Base-by-base conservation (phyloP, 345 rosid species). In the Cardiospermum halicacabum region DNA sequence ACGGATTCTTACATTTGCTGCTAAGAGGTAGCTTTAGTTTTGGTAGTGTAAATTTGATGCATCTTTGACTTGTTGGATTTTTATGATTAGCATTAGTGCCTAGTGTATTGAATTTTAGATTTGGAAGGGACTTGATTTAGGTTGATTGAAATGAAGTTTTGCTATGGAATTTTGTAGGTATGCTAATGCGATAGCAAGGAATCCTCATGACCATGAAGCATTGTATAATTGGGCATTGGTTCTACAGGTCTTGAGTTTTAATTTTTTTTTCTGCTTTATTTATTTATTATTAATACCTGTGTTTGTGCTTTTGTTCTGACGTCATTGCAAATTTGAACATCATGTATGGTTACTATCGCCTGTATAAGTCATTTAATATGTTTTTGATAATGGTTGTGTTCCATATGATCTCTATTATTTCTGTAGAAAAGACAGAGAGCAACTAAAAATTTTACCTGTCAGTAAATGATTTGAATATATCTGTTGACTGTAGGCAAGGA, bases 161-260 rank as follows among this genome's bases (percentile, higher is more conserved):
- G 3, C 37, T 4, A 4, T 6, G 37, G 37, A 70, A 69, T 55
- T 67, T 63, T 81, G 67, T 75, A 91, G 99, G 89, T 91, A 94
- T 74, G 97, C 97, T 31, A 84, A 83, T 66, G 84, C 99, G 8
- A 79, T 94, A 32, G 88, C 87, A 71, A 84, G 93, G 72, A 89
- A 94, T 69, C 89, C 99, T 15, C 93, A 92, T 47, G 97, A 94
- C 77, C 88, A 89, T 78, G 99, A 94, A 76, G 96, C 99, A 15
- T 68, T 94, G 16, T 94, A 91, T 81, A 94, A 94, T 65, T 94
- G 99, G 99, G 99, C 96, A 34, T 81, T 94, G 85, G 92, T 94
- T 78, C 97, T 94, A 79, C 99, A 94, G 99, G 99, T 91, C n/a
- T 27, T 69, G 74, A 64, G 62, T 63, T 43, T 21, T 51, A 58